phyloP scores from a whole-genome alignment of 2,329 filamentous ascomycete species.

The Calcarisporium arbuscula region DNA sequence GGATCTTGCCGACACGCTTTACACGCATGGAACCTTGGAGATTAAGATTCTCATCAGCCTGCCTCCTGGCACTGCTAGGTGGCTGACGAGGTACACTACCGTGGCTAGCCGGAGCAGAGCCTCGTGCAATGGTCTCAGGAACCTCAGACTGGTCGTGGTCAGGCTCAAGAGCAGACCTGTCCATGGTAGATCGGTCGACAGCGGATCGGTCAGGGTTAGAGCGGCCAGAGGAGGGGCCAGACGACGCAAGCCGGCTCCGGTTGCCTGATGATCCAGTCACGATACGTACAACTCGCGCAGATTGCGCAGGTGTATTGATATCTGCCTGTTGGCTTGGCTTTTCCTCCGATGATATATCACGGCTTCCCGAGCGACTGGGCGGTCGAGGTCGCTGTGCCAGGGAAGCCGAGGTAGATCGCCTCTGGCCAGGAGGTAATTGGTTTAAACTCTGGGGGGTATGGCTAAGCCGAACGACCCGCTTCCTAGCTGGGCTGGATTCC shows the following conservation, averaged over 20 bases:
- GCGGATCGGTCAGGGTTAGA: slow-evolving; percentile 26
- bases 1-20: slow-evolving; percentile 68
- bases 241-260: slow-evolving; percentile 29
- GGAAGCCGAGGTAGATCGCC: slow-evolving; percentile 47
- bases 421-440: slow-evolving; percentile 34
- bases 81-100: slow-evolving; percentile 49
- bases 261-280: slow-evolving; percentile 45
- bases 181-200: slow-evolving; percentile 25
- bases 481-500: slow-evolving; percentile 47
- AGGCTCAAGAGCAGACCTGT: slow-evolving; percentile 29
- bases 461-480: slow-evolving; percentile 52
- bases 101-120: slow-evolving; percentile 37
- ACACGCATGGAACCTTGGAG: slow-evolving; percentile 70
- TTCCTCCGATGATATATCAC: slow-evolving; percentile 35
- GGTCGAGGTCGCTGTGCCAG: slow-evolving; percentile 24
- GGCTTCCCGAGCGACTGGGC: slow-evolving; percentile 32
- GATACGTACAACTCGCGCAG: slow-evolving; percentile 49
- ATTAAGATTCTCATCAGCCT: slow-evolving; percentile 57
- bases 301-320: slow-evolving; percentile 48
- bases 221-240: slow-evolving; percentile 28
- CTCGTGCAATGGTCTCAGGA: slow-evolving; percentile 42
- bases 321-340: slow-evolving; percentile 28
- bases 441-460: slow-evolving; percentile 39
- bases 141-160: slow-evolving; percentile 43
- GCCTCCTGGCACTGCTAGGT: slow-evolving; percentile 42